These are phyloP conservation scores for Alternaria atra DNA, from an alignment of 2,329 filamentous ascomycete species.

Conservation along the genomic window DNA sequence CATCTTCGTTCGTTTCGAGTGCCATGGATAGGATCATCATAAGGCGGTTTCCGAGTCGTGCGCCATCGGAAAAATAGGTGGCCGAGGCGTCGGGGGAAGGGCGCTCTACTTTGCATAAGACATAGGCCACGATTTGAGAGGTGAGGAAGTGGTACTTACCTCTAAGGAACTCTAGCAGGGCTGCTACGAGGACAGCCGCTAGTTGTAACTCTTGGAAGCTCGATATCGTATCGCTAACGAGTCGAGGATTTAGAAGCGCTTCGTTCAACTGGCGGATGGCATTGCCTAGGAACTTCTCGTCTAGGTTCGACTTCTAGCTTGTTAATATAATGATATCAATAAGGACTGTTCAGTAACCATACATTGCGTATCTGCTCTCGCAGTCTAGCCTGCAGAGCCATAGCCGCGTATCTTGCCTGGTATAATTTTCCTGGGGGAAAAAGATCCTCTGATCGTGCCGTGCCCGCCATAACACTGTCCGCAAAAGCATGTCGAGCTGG, in stretches of 20 bases:
- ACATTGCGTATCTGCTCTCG: constrained; percentile 45
- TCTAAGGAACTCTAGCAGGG: constrained; percentile 47
- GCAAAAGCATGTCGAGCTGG: constrained; percentile 41
- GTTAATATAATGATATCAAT: constrained; percentile 19
- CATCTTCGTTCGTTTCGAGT: constrained; percentile 26
- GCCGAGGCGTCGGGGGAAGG: constrained; percentile 42
- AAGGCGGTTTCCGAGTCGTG: constrained; percentile 42
- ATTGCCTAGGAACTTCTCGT: constrained; percentile 45
- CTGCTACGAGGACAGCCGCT: constrained; percentile 38
- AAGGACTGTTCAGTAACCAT: constrained; percentile 8
- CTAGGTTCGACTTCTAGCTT: constrained; percentile 34
- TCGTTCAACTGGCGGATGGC: constrained; percentile 41
- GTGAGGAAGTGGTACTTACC: constrained; percentile 29
- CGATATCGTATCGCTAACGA: constrained; percentile 34
- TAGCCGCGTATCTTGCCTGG: constrained; percentile 47
- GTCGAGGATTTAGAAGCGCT: constrained; percentile 39
- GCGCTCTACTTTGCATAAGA: constrained; percentile 46
- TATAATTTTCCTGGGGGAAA: constrained; percentile 49
- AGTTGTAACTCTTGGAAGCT: constrained; percentile 36
- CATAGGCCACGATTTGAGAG: constrained; percentile 12
- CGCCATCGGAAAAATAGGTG: constrained; percentile 45
- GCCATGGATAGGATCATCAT: constrained; percentile 36
- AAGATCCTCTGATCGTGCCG: constrained; percentile 31
- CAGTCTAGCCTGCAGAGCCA: constrained; percentile 42
- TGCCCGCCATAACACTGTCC: constrained; percentile 36